These are phyloP conservation scores for Platanthera guangdongensis DNA, from an alignment of 106 monocot genomes.

Conservation along the genomic window DNA sequence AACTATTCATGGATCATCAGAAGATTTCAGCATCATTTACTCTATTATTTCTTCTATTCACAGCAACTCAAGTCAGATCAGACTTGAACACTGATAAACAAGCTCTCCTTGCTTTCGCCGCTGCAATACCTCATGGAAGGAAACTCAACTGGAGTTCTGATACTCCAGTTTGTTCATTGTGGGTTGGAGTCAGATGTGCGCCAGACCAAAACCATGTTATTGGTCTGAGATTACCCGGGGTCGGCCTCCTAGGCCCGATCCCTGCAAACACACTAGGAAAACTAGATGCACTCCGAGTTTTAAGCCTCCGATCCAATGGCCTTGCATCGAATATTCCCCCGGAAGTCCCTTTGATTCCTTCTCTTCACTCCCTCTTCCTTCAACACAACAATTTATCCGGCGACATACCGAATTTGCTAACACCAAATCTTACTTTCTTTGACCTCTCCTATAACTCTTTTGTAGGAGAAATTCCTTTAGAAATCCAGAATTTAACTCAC, in stretches of 20 bases:
- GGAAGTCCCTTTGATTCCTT: constrained; percentile 58
- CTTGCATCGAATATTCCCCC: constrained; percentile 51
- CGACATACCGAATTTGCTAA: constrained; percentile 36
- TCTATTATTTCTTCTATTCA: constrained; percentile 18
- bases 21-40: constrained; percentile 10
- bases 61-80: constrained; percentile 17
- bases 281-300: constrained; percentile 61
- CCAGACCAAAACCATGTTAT: constrained; percentile 44
- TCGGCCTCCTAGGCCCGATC: constrained; percentile 66
- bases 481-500: constrained; percentile 32
- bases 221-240: constrained; percentile 60
- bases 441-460: constrained; percentile 85
- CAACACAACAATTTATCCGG: constrained; percentile 85
- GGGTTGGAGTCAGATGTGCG: constrained; percentile 78
- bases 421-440: constrained; percentile 44
- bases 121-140: constrained; percentile 59
- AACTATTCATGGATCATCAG: constrained; percentile 23
- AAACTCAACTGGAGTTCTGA: constrained; percentile 71
- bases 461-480: constrained; percentile 31
- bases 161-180: constrained; percentile 54
- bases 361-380: constrained; percentile 66
- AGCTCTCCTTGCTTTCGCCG: constrained; percentile 67
- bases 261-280: constrained; percentile 69
- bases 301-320: constrained; percentile 85
- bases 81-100: constrained; percentile 65